These are phyloP conservation scores for Diospyros lotus DNA, from an alignment of 148 eudicot genomes.

Conservation along the genomic window DNA sequence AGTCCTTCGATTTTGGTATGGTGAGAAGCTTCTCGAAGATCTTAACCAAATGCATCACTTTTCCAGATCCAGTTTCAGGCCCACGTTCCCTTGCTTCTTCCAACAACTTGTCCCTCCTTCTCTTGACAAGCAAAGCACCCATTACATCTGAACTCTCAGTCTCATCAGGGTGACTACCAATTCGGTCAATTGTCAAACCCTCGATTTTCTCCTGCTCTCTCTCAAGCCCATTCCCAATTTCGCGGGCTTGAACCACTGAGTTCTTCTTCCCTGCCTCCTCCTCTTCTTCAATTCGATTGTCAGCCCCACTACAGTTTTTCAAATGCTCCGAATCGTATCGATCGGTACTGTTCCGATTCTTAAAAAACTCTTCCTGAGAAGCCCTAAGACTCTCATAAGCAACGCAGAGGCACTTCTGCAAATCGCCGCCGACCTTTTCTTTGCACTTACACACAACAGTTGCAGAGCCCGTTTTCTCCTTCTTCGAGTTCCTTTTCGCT, in stretches of 20 bases:
- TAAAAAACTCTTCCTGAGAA: conserved; percentile 88
- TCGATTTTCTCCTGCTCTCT: conserved; percentile 10
- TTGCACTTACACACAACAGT: conserved; percentile 50
- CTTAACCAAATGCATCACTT: conserved; percentile 71
- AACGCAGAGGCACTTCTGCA: conserved; percentile 60
- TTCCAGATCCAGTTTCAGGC: conserved; percentile 57
- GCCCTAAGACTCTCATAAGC: conserved; percentile 81
- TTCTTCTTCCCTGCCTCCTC: conserved; percentile 13
- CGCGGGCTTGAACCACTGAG: not conserved
- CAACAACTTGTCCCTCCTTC: conserved; percentile 52
- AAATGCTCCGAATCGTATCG: conserved; percentile 1
- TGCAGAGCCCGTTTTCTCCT: conserved; percentile 14
- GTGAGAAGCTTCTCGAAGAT: conserved; percentile 70
- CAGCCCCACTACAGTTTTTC: not conserved
- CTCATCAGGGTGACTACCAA: conserved; percentile 9
- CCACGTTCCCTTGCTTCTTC: conserved; percentile 53
- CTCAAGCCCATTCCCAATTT: conserved; percentile 12
- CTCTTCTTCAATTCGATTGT: not conserved
- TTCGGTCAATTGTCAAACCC: conserved; percentile 14
- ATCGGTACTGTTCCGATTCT: conserved; percentile 15
- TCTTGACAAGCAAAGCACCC: conserved; percentile 43
- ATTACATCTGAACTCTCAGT: conserved; percentile 29
- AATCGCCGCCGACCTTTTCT: conserved; percentile 34
- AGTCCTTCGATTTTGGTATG: conserved; percentile 31
- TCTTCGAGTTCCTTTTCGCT: conserved; percentile 52